These are phyloP conservation scores for Thielaviopsis populi DNA, from an alignment of 2,329 filamentous ascomycete species.

Conservation along the genomic window DNA sequence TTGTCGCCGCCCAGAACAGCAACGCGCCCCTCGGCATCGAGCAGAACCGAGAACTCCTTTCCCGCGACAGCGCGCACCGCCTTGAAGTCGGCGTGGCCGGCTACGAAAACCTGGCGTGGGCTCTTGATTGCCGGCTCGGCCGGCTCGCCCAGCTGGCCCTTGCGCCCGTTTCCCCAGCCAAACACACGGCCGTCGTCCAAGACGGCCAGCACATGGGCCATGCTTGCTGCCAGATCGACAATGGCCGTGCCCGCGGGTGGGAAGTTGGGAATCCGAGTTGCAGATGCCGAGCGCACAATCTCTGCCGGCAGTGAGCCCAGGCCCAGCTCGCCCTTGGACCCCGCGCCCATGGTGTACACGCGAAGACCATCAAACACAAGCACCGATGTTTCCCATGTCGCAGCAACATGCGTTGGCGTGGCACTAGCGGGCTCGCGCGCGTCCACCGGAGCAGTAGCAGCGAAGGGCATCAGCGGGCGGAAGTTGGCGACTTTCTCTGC, in stretches of 20 bases:
- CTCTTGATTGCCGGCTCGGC: constrained; percentile 34
- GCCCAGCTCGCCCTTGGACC: constrained; percentile 58
- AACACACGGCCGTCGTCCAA: constrained; percentile 62
- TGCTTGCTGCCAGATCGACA: constrained; percentile 52
- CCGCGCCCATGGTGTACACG: constrained; percentile 50
- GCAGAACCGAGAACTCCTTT: constrained; percentile 60
- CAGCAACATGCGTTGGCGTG: constrained; percentile 36
- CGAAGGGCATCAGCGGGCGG: constrained; percentile 14
- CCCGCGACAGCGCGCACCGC: constrained; percentile 59
- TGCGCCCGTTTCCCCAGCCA: constrained; percentile 78
- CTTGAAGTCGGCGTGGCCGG: constrained; percentile 37
- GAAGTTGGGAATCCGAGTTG: constrained; percentile 43
- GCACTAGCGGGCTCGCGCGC: constrained; percentile 14
- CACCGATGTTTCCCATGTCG: constrained; percentile 65
- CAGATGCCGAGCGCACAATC: constrained; percentile 33
- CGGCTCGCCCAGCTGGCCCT: constrained; percentile 62
- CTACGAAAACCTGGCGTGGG: constrained; percentile 44
- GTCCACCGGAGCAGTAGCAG: background rate
- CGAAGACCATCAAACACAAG: constrained; percentile 36
- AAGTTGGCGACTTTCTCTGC: constrained; percentile 15
- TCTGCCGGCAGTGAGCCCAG: constrained; percentile 32
- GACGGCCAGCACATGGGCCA: constrained; percentile 63
- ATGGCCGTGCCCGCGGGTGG: constrained; percentile 46
- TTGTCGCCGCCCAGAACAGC: constrained; percentile 60
- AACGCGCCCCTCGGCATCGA: constrained; percentile 37